Conservation (phyloP, 768 basidiomycete genomes). For the Termitomyces sp. region DNA sequence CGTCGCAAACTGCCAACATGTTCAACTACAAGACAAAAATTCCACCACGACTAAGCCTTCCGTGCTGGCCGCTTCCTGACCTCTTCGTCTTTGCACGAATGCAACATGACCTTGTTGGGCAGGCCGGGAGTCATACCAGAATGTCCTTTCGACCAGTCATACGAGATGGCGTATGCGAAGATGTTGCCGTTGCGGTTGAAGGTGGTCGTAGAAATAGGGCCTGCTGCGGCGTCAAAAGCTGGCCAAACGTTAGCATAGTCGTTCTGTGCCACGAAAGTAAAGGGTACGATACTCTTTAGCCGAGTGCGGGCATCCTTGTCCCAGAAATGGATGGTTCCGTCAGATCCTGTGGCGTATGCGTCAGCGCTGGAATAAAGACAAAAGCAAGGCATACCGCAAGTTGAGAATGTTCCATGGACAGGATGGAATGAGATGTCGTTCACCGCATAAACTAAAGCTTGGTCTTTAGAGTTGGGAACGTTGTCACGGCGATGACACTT, state of each 20-base stretch:
- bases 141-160: constrained; percentile 93
- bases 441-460: constrained; percentile 72
- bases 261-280: not conserved
- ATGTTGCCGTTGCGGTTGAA: constrained; percentile 89
- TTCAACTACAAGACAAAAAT: not conserved
- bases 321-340: constrained; percentile 91
- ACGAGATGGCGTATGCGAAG: constrained; percentile 89
- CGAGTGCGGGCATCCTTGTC: constrained; percentile 91
- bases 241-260: not conserved
- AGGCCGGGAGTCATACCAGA: constrained; percentile 69
- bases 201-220: constrained; percentile 72
- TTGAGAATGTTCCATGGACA: constrained; percentile 80
- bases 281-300: constrained; percentile 64
- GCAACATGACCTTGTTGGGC: constrained; percentile 80
- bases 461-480: constrained; percentile 52
- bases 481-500: constrained; percentile 71
- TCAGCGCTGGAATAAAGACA: constrained; percentile 3
- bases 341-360: constrained; percentile 45
- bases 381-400: constrained; percentile 45
- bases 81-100: constrained; percentile 84
- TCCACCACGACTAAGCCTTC: constrained; percentile 16
- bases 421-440: constrained; percentile 87
- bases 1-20: not conserved
- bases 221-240: constrained; percentile 72
- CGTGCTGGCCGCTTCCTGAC: constrained; percentile 58